A percentile compares a stretch with the other conserved stretches of the same genome.
These are phyloP conservation scores for Clitopilus passeckerianus DNA, from an alignment of 768 basidiomycete species.

Conservation along the genomic window DNA sequence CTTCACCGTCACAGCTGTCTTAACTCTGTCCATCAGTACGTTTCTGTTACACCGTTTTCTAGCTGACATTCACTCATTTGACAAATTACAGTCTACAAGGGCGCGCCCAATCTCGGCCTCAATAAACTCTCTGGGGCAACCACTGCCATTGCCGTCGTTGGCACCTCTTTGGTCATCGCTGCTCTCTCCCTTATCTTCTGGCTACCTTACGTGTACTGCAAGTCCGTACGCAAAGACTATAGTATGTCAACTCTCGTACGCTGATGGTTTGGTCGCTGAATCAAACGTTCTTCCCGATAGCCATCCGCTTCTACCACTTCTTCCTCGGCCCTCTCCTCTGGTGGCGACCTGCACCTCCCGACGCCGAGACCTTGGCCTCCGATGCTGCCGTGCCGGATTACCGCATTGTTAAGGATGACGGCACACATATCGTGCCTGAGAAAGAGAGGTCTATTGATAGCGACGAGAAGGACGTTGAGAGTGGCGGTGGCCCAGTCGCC, in stretches of 20 bases:
- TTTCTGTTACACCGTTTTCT: background rate
- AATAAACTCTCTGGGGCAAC: slow-evolving; percentile 9
- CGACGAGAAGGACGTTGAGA: background rate
- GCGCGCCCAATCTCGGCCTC: slow-evolving; percentile 19
- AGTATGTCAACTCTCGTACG: slow-evolving; percentile 6
- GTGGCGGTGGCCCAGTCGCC: background rate
- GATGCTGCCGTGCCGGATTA: slow-evolving; percentile 19
- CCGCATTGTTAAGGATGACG: slow-evolving; percentile 11
- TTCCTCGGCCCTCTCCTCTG: slow-evolving; percentile 22
- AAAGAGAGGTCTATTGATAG: background rate
- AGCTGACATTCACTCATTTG: background rate
- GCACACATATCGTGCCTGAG: slow-evolving; percentile 1
- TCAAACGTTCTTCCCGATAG: slow-evolving; percentile 2
- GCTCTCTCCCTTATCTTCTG: slow-evolving; percentile 20
- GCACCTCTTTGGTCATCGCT: slow-evolving; percentile 16
- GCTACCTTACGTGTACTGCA: slow-evolving; percentile 22
- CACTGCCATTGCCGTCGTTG: slow-evolving; percentile 17
- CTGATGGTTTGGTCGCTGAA: background rate
- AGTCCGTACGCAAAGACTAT: slow-evolving; percentile 20
- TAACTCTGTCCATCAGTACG: slow-evolving; percentile 20
- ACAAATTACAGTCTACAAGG: slow-evolving; percentile 17
- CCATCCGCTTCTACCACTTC: slow-evolving; percentile 23
- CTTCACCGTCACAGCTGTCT: slow-evolving; percentile 18
- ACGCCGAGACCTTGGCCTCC: slow-evolving; percentile 7
- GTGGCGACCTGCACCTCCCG: slow-evolving; percentile 17